A percentile compares a stretch with the other conserved stretches of the same genome.
Evolutionary conservation across 2,329 filamentous ascomycete species (phyloP).

Genomic region (Scopulariopsis brevicaulis): DNA sequence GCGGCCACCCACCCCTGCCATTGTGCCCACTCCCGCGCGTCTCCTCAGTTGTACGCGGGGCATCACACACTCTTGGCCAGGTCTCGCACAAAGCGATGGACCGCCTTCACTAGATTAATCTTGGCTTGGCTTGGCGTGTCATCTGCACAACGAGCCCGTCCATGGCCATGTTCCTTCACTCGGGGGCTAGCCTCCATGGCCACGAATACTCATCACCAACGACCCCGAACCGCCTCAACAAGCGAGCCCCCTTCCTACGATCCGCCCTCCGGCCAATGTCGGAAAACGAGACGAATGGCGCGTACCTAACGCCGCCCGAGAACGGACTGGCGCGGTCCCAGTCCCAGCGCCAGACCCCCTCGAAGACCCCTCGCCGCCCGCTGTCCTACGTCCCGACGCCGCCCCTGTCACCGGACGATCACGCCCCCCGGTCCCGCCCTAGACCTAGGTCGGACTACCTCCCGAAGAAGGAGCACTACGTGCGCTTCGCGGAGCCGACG

Average conservation of each 20-base stretch:
- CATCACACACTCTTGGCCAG: background rate
- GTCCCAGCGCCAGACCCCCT: conserved; percentile 5
- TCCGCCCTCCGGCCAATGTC: conserved; percentile 5
- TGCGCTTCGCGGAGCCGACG: conserved; percentile 29
- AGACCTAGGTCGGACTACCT: conserved; percentile 26
- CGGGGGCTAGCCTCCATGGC: conserved; percentile 47
- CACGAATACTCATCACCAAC: conserved; percentile 40
- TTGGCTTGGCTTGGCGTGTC: background rate
- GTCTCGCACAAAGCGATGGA: background rate
- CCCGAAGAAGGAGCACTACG: conserved; percentile 27
- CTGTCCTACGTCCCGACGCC: conserved; percentile 2
- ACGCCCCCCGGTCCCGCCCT: conserved; percentile 8
- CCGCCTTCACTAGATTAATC: background rate
- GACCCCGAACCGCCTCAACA: background rate
- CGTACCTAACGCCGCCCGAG: background rate
- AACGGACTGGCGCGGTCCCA: background rate
- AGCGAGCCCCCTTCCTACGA: conserved; percentile 6
- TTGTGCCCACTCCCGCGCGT: background rate
- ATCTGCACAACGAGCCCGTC: background rate
- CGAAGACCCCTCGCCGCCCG: background rate
- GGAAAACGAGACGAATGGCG: conserved; percentile 2
- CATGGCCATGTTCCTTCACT: conserved; percentile 42
- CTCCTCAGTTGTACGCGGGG: background rate
- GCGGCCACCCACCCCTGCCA: background rate
- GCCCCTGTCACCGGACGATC: conserved; percentile 3